phyloP scores from a whole-genome alignment of 257 asterid species.

The Jacaranda copaia region DNA sequence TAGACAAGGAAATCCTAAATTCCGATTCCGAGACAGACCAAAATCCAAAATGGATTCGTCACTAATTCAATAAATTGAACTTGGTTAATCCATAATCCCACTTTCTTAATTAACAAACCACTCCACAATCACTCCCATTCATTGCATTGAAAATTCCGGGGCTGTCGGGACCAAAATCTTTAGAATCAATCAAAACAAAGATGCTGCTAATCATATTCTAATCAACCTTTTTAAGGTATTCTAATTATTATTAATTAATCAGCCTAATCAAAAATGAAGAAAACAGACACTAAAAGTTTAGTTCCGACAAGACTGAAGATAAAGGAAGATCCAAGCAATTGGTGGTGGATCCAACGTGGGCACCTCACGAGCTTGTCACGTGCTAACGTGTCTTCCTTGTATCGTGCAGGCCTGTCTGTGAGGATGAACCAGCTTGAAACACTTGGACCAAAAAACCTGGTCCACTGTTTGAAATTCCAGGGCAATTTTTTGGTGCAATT shows the following conservation, averaged over 20 bases:
- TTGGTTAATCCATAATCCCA: conserved; percentile 11
- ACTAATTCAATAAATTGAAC: conserved; percentile 31
- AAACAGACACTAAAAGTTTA: no score
- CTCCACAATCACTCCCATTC: conserved; percentile 24
- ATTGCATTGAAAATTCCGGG: conserved; percentile 26
- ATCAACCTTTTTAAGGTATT: no score
- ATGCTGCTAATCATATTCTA: neutral
- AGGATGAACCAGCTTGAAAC: conserved; percentile 32
- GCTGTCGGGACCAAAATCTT: conserved; percentile 38
- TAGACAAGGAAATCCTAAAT: conserved; percentile 29
- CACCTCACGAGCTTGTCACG: conserved; percentile 52
- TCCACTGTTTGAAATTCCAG: neutral
- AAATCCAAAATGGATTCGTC: conserved; percentile 46
- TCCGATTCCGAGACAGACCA: conserved; percentile 29
- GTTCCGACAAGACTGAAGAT: no score
- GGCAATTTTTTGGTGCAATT: conserved; percentile 18
- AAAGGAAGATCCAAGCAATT: conserved; percentile 34
- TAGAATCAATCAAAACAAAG: conserved; percentile 34
- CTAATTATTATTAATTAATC: neutral
- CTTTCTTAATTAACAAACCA: neutral
- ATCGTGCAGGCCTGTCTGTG: conserved; percentile 42
- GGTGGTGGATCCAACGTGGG: neutral
- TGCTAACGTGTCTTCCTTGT: conserved; percentile 46
- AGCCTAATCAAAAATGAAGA: neutral
- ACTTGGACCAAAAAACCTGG: conserved; percentile 29